phyloP scores from a whole-genome alignment of 2,329 filamentous ascomycete species.

The Teratosphaeria nubilosa region DNA sequence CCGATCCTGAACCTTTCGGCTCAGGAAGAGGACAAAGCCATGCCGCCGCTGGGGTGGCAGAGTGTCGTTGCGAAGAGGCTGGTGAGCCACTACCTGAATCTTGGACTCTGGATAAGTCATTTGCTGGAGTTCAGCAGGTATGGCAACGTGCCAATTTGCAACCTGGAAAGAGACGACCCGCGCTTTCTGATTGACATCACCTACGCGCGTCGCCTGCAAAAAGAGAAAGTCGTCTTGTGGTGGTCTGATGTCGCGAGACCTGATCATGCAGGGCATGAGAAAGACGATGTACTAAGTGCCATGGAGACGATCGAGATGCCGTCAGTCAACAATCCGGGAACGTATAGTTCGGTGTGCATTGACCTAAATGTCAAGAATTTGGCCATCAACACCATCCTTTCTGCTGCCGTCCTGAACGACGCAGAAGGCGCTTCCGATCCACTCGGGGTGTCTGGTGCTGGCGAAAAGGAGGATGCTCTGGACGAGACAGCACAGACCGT shows the following conservation, averaged over 20 bases:
- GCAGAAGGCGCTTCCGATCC: conserved; percentile 75
- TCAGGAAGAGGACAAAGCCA: conserved; percentile 71
- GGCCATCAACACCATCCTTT: conserved; percentile 94
- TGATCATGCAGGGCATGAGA: conserved; percentile 92
- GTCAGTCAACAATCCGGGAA: conserved; percentile 82
- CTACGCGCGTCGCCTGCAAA: conserved; percentile 80
- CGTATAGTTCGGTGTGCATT: conserved; percentile 92
- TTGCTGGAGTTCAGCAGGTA: conserved; percentile 80
- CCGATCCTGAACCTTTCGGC: conserved; percentile 73
- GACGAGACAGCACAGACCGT: conserved; percentile 59
- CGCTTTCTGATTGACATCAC: conserved; percentile 92
- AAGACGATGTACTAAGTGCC: conserved; percentile 73
- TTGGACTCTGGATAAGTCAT: conserved; percentile 88
- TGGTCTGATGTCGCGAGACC: conserved; percentile 83
- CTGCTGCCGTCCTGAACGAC: conserved; percentile 92
- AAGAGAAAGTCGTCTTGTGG: conserved; percentile 91
- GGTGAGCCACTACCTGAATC: conserved; percentile 78
- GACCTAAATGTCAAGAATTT: conserved; percentile 90
- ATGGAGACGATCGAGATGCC: conserved; percentile 83
- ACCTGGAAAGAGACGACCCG: conserved; percentile 87
- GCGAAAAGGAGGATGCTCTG: conserved; percentile 47
- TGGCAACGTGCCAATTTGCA: conserved; percentile 89
- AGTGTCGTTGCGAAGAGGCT: conserved; percentile 75
- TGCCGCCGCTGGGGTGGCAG: conserved; percentile 92
- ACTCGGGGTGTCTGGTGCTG: conserved; percentile 71